phyloP scores from a whole-genome alignment of 306 rosid species.

The Vicia faba region DNA sequence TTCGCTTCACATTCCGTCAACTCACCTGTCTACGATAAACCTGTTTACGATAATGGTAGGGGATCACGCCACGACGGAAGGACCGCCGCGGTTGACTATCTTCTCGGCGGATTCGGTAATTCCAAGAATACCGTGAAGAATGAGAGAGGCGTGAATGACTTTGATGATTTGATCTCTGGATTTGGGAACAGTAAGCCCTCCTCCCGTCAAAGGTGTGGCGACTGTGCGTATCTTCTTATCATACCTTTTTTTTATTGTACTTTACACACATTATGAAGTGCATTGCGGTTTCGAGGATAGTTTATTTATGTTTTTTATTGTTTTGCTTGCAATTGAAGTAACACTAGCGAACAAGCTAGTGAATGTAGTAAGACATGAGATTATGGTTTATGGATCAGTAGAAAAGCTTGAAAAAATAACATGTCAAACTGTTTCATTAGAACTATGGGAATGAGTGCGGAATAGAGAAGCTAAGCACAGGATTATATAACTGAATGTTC shows the following conservation, averaged over 20 bases:
- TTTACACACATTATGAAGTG: not conserved
- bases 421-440: conserved; percentile 5
- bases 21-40: conserved; percentile 69
- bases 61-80: not conserved
- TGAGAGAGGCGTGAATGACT: conserved; percentile 48
- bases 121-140: conserved; percentile 52
- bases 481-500: not conserved
- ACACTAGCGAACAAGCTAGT: not conserved
- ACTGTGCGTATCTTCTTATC: conserved; percentile 3
- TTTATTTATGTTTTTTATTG: not conserved
- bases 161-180: conserved; percentile 81
- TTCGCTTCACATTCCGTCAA: conserved; percentile 46
- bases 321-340: conserved; percentile 9
- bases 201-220: conserved; percentile 62
- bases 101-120: conserved; percentile 72
- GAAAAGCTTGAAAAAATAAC: not conserved
- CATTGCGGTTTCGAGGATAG: conserved; percentile 6
- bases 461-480: no score
- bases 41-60: conserved; percentile 68
- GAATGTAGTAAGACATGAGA: conserved; percentile 18
- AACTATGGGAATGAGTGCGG: conserved; percentile 1
- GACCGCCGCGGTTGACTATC: conserved; percentile 69
- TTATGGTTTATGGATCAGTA: conserved; percentile 20
- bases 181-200: conserved; percentile 57
- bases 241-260: conserved; percentile 6